Base-by-base conservation (phyloP, 768 basidiomycete species). In the Hypsizygus marmoreus region DNA sequence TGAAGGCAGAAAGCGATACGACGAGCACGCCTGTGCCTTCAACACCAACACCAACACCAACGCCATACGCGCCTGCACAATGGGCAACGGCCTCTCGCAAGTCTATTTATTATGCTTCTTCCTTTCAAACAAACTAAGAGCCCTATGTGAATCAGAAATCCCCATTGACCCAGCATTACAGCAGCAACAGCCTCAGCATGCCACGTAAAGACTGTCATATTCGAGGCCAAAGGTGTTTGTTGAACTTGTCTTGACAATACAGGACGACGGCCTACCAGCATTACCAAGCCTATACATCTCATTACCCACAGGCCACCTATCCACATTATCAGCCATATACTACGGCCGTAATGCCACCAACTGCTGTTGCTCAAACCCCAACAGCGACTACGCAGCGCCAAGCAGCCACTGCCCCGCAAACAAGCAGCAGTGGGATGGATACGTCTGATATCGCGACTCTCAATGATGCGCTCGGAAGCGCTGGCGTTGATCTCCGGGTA, bases 381-480 rank as follows among this genome's bases (percentile, higher is more conserved):
- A 49, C 53, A 9, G 40, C 51, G 20, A 32, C 68, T 17, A 41
- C 64, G 6, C 55, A 52, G 33, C 49, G 51, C 8, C 53, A 50
- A 29, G 24, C 40, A 22, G 26, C 50, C 14, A 36, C 50, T 10
- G 44, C 64, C 11, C 30, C 59, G 5, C 51, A 56, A n/a, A 41
- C 63, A 2, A 47, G 54, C 10, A 66, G 51, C 29, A 63, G 62
- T 33, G 68, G 66, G 1, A 70, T 82, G 45, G 86, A 87, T 54
- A 82, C 81, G 2, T 67, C 82, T 3, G 89, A 91, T 56, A 79
- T 91, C 25, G 80, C 88, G 9, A 88, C 86, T 6, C 58, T 93
- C 32, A 91, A 90, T 45, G 90, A 93, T 54, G 91, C 89, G 4
- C 68, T 93, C 1, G 91, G 89, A 4, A 90, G 88, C 58, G 90